Percentiles rank a stretch among this genome's conserved stretches.
Evolutionary conservation across 2,329 filamentous ascomycete species (phyloP).

Genomic region (Clathrospora elynae): DNA sequence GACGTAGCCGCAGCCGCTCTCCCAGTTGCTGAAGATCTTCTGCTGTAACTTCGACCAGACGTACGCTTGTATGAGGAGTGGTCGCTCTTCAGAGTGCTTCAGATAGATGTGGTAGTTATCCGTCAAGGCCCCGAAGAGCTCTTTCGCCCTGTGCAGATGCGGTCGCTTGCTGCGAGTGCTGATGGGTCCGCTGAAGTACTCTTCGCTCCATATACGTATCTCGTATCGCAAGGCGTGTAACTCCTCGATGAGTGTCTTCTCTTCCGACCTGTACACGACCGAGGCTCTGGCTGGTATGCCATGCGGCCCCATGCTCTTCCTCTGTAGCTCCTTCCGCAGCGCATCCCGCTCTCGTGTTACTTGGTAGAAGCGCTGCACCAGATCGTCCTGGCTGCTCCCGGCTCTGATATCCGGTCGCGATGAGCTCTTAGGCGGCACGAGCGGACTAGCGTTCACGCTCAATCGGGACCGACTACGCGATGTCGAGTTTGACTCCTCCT

Average conservation of each 20-base stretch:
- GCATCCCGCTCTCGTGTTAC: constrained; percentile 48
- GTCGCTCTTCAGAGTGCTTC: constrained; percentile 39
- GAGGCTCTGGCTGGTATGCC: constrained; percentile 35
- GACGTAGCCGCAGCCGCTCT: constrained; percentile 45
- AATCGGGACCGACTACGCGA: constrained; percentile 29
- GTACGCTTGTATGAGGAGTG: constrained; percentile 45
- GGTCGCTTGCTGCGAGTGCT: constrained; percentile 38
- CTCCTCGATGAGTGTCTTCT: constrained; percentile 45
- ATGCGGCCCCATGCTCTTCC: constrained; percentile 39
- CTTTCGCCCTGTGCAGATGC: constrained; percentile 38
- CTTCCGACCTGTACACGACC: constrained; percentile 42
- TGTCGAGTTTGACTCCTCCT: constrained; percentile 32
- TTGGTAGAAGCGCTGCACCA: constrained; percentile 46
- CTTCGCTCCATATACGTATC: constrained; percentile 44
- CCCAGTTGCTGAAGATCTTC: constrained; percentile 45
- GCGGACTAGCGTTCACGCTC: constrained; percentile 29
- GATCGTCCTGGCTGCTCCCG: constrained; percentile 45
- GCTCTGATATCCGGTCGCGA: constrained; percentile 40
- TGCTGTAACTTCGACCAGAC: constrained; percentile 45
- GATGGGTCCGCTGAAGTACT: constrained; percentile 41
- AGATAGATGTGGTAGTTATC: constrained; percentile 45
- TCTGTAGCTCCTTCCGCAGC: constrained; percentile 44
- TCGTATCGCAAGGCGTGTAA: constrained; percentile 42
- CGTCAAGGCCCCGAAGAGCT: constrained; percentile 41
- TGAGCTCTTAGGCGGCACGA: constrained; percentile 45